Percentiles rank a stretch among this genome's conserved stretches.
Conservation (phyloP, 2,329 filamentous ascomycete genomes). For the Penicillium corylophilum region DNA sequence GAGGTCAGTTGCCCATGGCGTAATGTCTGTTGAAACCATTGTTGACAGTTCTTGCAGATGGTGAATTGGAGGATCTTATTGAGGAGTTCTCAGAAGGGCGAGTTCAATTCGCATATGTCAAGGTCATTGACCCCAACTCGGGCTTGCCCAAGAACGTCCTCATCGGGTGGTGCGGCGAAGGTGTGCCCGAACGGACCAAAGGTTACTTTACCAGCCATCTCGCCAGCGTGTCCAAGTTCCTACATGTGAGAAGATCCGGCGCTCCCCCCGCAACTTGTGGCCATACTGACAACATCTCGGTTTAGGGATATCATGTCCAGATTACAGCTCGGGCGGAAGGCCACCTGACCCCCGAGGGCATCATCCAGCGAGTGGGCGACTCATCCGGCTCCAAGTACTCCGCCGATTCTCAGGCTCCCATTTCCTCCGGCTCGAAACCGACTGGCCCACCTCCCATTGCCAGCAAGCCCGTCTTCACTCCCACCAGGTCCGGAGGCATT, state of each 20-base stretch:
- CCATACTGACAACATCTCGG: not conserved
- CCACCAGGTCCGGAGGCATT: slow-evolving; percentile 60
- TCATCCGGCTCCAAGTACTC: slow-evolving; percentile 95
- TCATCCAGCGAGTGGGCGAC: slow-evolving; percentile 91
- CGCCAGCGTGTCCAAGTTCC: slow-evolving; percentile 81
- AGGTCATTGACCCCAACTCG: slow-evolving; percentile 93
- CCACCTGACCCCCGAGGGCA: slow-evolving; percentile 81
- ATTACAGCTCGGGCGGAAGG: slow-evolving; percentile 89
- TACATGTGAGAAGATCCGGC: slow-evolving; percentile 60
- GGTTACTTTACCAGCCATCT: slow-evolving; percentile 97
- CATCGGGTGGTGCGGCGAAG: slow-evolving; percentile 95
- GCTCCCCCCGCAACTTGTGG: not conserved
- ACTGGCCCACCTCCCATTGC: slow-evolving; percentile 68
- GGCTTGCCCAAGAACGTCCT: slow-evolving; percentile 86
- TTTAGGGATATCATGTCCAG: slow-evolving; percentile 88
- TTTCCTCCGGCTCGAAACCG: slow-evolving; percentile 42
- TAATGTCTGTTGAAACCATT: not conserved
- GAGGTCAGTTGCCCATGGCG: slow-evolving; percentile 58
- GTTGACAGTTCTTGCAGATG: slow-evolving; percentile 59
- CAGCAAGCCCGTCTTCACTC: slow-evolving; percentile 89
- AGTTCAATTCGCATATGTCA: slow-evolving; percentile 95
- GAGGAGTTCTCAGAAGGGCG: slow-evolving; percentile 97
- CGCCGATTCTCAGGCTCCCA: slow-evolving; percentile 57
- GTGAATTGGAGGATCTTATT: slow-evolving; percentile 82
- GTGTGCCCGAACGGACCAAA: slow-evolving; percentile 96